These are phyloP conservation scores for Papiliotrema flavescens DNA, from an alignment of 1,284 basidiomycete genomes.

Conservation along the genomic window DNA sequence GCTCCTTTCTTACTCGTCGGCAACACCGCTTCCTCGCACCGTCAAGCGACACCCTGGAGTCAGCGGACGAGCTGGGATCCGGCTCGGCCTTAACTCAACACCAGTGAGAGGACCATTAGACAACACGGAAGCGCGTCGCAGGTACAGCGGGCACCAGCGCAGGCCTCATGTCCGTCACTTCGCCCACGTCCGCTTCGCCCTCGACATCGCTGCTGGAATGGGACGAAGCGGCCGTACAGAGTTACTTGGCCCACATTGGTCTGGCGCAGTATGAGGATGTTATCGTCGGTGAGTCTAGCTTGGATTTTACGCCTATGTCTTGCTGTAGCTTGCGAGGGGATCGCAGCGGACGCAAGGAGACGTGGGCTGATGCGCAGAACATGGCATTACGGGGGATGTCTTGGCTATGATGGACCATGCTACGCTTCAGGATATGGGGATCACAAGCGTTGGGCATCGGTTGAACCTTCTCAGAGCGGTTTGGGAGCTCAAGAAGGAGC, in stretches of 20 bases:
- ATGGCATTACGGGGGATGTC: conserved; percentile 84
- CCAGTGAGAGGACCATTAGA: no score
- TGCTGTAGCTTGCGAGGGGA: background rate
- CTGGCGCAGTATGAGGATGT: conserved; percentile 71
- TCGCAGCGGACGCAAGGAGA: background rate
- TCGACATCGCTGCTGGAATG: conserved; percentile 57
- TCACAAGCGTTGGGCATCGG: conserved; percentile 79
- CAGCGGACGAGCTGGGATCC: no score
- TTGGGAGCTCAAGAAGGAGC: conserved; percentile 78
- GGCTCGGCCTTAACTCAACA: background rate
- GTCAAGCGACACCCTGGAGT: no score
- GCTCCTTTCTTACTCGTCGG: no score
- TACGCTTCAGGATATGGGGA: conserved; percentile 75
- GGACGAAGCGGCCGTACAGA: conserved; percentile 75
- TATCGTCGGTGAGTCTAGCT: conserved; percentile 45
- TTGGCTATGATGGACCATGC: conserved; percentile 77
- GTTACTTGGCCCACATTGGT: conserved; percentile 68
- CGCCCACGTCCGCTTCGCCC: conserved; percentile 30
- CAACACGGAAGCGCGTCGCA: no score
- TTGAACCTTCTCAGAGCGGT: conserved; percentile 83
- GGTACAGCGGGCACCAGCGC: background rate
- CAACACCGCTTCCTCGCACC: no score
- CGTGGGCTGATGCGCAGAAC: conserved; percentile 56
- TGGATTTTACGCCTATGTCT: background rate
- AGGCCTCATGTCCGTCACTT: conserved; percentile 25